These are phyloP conservation scores for Tolypocladium inflatum DNA, from an alignment of 2,329 filamentous ascomycete genomes.

Conservation along the genomic window DNA sequence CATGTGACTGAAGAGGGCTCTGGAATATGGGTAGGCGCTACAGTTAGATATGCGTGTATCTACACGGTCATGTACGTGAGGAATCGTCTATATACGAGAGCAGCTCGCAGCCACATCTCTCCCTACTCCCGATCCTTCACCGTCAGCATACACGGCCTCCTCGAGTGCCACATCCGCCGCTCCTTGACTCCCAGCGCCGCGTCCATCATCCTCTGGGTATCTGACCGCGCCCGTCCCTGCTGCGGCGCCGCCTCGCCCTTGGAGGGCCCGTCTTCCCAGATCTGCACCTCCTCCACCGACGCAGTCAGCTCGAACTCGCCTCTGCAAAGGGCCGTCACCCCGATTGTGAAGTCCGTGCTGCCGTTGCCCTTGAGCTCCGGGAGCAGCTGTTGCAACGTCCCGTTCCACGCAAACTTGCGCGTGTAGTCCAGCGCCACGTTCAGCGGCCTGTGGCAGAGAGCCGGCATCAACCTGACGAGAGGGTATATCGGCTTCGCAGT, in stretches of 20 bases:
- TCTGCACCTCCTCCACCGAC: conserved; percentile 68
- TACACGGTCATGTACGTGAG: background rate
- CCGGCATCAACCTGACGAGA: conserved; percentile 67
- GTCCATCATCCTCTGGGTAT: conserved; percentile 49
- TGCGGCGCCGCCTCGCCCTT: conserved; percentile 12
- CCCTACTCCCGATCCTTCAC: conserved; percentile 21
- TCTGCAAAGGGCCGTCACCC: conserved; percentile 64
- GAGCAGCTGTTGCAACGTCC: conserved; percentile 67
- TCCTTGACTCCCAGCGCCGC: conserved; percentile 48
- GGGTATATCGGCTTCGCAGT: conserved; percentile 58
- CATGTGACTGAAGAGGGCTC: too few species aligned
- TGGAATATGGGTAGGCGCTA: background rate
- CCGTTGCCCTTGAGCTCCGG: conserved; percentile 51
- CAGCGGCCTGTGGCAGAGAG: conserved; percentile 61
- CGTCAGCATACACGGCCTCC: conserved; percentile 44
- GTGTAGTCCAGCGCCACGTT: conserved; percentile 71
- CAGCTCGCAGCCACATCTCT: background rate
- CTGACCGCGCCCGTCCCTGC: conserved; percentile 31
- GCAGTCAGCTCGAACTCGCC: conserved; percentile 78
- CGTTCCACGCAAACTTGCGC: conserved; percentile 76
- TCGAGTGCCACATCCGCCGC: conserved; percentile 55
- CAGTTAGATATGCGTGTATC: background rate
- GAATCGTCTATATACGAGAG: background rate
- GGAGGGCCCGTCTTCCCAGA: conserved; percentile 30
- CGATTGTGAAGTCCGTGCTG: conserved; percentile 53